Evolutionary conservation across 768 basidiomycete species (phyloP), one percentile per base, ranked within the genome.

Genomic region (Boletus insuetus): DNA sequence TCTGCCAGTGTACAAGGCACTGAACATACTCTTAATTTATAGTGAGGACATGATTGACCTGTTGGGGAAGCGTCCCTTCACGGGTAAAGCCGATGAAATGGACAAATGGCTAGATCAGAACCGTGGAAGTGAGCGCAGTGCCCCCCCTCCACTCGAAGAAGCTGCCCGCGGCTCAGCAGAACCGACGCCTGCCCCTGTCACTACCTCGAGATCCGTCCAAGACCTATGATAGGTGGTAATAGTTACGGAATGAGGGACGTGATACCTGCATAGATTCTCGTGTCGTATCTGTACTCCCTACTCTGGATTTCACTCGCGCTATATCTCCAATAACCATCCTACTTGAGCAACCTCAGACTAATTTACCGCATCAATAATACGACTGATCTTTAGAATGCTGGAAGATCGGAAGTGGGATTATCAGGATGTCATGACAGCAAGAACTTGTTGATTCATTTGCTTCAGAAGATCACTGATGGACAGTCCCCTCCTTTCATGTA

Each of bases 101-200:
- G 94, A 97, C 75, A 91, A 89, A 69, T 96, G 94, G 89, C 80
- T 96, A n/a, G 93, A 96, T 65, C 82, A 88, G 67, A 82, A 92
- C 67, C 80, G 79, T 37, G 80, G 79, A 39, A 65, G 64, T 37
- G 82, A 82, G 63, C 78, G 79, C 46, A 83, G 82, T 60, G 82
- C 84, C n/a, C 83, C 84, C 20, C 82, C 86, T 38, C 85, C 86
- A 4, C 71, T 85, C 12, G 85, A 87, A 67, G 73, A 75, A 49
- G 65, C 70, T 49, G 51, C 73, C 7, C 70, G 69, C 12, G 78
- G 76, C 40, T 70, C 73, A 20, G 49, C 51, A 38, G 72, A 73
- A 48, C 78, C 81, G 19, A 55, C 76, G 9, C 84, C 84, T 16
- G 67, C 75, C 12, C 80, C 86, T 35, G 71, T 76, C 13, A 75